Percentiles rank a stretch among this genome's conserved stretches.
These are phyloP conservation scores for Tetrahymena thermophila DNA, from an alignment of 73 alveolate genomes.

Conservation along the genomic window DNA sequence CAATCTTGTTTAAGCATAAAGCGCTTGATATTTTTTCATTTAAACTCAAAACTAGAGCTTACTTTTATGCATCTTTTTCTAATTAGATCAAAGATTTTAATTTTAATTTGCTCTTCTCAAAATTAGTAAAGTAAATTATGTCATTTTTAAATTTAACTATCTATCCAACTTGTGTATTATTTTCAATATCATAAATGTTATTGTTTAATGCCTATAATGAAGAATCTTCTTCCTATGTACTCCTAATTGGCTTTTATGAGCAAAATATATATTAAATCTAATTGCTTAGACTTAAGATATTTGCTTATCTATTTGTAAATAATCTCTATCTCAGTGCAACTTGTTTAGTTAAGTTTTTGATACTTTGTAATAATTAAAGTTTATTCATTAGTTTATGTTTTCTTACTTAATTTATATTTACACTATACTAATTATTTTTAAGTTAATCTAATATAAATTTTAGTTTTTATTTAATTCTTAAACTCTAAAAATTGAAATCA, in stretches of 20 bases:
- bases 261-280: not conserved
- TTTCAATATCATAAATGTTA: not conserved
- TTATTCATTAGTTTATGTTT: not conserved
- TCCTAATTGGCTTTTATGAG: not conserved
- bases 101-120: not conserved
- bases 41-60: not conserved
- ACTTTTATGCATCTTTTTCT: not conserved
- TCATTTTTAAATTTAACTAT: not conserved
- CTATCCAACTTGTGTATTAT: not conserved
- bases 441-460: not conserved
- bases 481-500: not conserved
- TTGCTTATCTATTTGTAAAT: not conserved
- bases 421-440: too few relatives aligned
- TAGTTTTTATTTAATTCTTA: not conserved
- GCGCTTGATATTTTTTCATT: not conserved
- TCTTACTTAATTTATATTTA: too few relatives aligned
- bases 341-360: not conserved
- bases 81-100: not conserved
- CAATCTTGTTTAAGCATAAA: not conserved
- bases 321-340: not conserved
- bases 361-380: not conserved
- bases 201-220: not conserved
- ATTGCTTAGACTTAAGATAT: not conserved
- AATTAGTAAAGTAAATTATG: not conserved
- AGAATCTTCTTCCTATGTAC: not conserved